These are phyloP conservation scores for Anthostomella pinea DNA, from an alignment of 2,329 filamentous ascomycete species.

Conservation along the genomic window DNA sequence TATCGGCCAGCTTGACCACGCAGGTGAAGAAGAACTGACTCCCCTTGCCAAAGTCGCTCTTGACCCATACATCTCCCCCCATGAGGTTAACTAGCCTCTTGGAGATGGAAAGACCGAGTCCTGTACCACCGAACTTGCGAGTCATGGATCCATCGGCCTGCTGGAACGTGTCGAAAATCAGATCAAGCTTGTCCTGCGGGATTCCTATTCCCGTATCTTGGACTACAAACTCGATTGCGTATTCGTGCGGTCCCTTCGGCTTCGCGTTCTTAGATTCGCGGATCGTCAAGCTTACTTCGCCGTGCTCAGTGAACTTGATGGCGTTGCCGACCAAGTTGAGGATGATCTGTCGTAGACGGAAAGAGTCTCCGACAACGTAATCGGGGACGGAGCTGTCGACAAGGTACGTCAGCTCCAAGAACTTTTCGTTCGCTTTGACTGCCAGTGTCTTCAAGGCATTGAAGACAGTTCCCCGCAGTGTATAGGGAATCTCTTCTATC, in stretches of 20 bases:
- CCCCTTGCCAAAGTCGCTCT: conserved; percentile 85
- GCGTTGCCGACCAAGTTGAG: conserved; percentile 96
- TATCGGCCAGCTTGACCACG: conserved; percentile 78
- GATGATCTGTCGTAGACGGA: conserved; percentile 94
- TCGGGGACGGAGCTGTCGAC: conserved; percentile 93
- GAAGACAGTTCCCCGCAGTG: conserved; percentile 89
- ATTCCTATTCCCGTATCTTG: conserved; percentile 97
- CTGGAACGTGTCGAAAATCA: conserved; percentile 99
- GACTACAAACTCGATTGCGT: conserved; percentile 93
- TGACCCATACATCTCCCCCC: conserved; percentile 95
- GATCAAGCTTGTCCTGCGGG: conserved; percentile 87
- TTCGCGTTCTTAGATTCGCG: conserved; percentile 62
- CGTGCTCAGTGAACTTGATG: conserved; percentile 98
- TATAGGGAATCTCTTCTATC: conserved; percentile 96
- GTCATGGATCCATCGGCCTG: conserved; percentile 97
- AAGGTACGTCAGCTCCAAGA: conserved; percentile 86
- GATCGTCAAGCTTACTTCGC: conserved; percentile 94
- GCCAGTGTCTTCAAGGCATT: conserved; percentile 94
- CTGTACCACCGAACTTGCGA: conserved; percentile 91
- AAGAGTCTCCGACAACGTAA: conserved; percentile 93
- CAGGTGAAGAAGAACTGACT: conserved; percentile 98
- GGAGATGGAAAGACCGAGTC: conserved; percentile 90
- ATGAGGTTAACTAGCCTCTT: conserved; percentile 93
- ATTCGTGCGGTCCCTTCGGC: conserved; percentile 69
- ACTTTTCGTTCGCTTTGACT: conserved; percentile 97